Percentiles rank a stretch among this genome's conserved stretches.
These are phyloP conservation scores for Macrolepiota albuminosa DNA, from an alignment of 768 basidiomycete genomes.

Conservation along the genomic window DNA sequence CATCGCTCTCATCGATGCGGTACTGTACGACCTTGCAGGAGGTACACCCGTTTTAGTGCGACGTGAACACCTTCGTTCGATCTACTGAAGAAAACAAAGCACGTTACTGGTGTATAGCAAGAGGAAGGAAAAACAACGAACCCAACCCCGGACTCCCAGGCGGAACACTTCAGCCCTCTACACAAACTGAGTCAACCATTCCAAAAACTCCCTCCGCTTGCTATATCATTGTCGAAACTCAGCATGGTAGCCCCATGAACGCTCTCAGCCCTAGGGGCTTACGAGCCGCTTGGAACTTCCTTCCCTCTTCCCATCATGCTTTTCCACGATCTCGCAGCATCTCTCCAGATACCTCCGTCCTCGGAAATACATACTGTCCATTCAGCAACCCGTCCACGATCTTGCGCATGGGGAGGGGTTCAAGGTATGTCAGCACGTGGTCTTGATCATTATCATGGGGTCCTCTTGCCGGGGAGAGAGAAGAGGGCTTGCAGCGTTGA, in stretches of 20 bases:
- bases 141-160: conserved; percentile 23
- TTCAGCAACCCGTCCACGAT: conserved; percentile 89
- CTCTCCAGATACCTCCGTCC: conserved; percentile 21
- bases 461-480: conserved; percentile 41
- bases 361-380: conserved; percentile 79
- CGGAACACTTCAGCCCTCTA: conserved; percentile 37
- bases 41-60: conserved; percentile 61
- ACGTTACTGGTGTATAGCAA: background rate
- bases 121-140: background rate
- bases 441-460: background rate
- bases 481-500: conserved; percentile 87
- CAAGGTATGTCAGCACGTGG: conserved; percentile 40
- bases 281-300: conserved; percentile 80
- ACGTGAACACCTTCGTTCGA: conserved; percentile 73
- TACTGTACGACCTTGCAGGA: conserved; percentile 32
- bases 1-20: too few species aligned
- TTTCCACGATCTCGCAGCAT: conserved; percentile 19
- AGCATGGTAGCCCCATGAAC: conserved; percentile 72
- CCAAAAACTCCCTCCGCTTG: conserved; percentile 97
- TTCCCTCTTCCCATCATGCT: conserved; percentile 26
- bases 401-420: conserved; percentile 57
- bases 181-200: conserved; percentile 70
- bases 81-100: conserved; percentile 29
- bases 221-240: conserved; percentile 97
- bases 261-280: conserved; percentile 73